These are phyloP conservation scores for Tuber calosporum DNA, from an alignment of 495 filamentous ascomycete genomes.

Conservation along the genomic window DNA sequence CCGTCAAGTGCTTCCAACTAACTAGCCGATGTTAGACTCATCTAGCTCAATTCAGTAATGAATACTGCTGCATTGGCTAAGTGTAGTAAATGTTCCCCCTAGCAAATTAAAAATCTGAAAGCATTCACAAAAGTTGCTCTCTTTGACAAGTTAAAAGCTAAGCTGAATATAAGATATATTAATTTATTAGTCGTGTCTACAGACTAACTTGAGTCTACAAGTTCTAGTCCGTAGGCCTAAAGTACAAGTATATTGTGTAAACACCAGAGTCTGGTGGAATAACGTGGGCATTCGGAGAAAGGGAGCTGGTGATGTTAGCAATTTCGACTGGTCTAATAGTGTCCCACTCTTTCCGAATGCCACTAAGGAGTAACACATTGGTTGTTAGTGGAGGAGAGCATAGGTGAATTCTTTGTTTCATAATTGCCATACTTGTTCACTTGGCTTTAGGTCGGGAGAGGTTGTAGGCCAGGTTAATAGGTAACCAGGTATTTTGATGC, in stretches of 20 bases:
- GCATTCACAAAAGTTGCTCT: too few species aligned
- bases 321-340: not conserved
- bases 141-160: too few species aligned
- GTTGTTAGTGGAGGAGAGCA: not conserved
- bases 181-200: too few species aligned
- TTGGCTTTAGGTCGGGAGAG: not conserved
- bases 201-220: too few species aligned
- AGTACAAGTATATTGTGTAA: not conserved
- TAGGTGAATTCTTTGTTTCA: not conserved
- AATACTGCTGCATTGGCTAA: too few species aligned
- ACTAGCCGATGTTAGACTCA: too few species aligned
- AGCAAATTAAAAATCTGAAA: too few species aligned
- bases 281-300: not conserved
- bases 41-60: too few species aligned
- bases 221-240: too few species aligned
- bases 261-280: not conserved
- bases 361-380: not conserved
- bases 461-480: constrained; percentile 4
- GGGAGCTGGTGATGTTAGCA: not conserved
- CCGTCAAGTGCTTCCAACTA: too few species aligned
- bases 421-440: constrained; percentile 3
- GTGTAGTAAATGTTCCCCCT: too few species aligned
- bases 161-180: too few species aligned
- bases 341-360: constrained; percentile 13
- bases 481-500: not conserved